phyloP scores from a whole-genome alignment of 2,329 filamentous ascomycete species.

The Hypoxylon sp. region DNA sequence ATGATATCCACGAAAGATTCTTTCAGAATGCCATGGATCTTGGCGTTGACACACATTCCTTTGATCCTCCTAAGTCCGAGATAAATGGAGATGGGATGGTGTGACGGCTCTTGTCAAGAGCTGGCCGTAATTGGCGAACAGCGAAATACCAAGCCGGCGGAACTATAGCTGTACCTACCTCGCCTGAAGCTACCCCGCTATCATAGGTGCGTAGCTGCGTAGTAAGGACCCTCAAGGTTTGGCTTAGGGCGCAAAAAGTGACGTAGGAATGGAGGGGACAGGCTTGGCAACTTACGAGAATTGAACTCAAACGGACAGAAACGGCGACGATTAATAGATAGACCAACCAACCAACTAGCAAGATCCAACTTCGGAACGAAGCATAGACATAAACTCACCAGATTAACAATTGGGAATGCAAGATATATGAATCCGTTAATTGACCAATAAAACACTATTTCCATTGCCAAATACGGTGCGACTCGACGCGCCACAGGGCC shows the following conservation, averaged over 20 bases:
- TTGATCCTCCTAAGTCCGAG: slow-evolving; percentile 25
- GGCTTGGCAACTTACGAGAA: slow-evolving; percentile 26
- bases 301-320: slow-evolving; percentile 17
- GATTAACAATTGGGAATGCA: slow-evolving; percentile 19
- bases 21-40: slow-evolving; percentile 32
- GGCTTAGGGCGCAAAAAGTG: slow-evolving; percentile 10
- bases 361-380: slow-evolving; percentile 10
- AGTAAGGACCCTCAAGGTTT: slow-evolving; percentile 7
- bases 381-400: neutral
- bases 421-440: slow-evolving; percentile 31
- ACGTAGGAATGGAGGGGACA: slow-evolving; percentile 30
- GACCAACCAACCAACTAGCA: slow-evolving; percentile 12
- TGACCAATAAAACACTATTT: slow-evolving; percentile 31
- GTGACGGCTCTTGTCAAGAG: neutral
- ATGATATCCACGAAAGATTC: slow-evolving; percentile 17
- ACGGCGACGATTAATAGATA: slow-evolving; percentile 1
- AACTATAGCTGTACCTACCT: slow-evolving; percentile 22
- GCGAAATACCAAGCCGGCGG: slow-evolving; percentile 25
- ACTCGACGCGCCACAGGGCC: slow-evolving; percentile 1
- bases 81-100: slow-evolving; percentile 29
- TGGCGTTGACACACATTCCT: slow-evolving; percentile 33
- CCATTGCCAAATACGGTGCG: slow-evolving; percentile 10
- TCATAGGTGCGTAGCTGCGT: slow-evolving; percentile 4
- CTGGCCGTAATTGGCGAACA: slow-evolving; percentile 19
- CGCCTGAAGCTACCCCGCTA: slow-evolving; percentile 29